Evolutionary conservation across 1,284 basidiomycete genomes (phyloP), one percentile per base, ranked within the genome.

Genomic region (Inonotus hispidus): DNA sequence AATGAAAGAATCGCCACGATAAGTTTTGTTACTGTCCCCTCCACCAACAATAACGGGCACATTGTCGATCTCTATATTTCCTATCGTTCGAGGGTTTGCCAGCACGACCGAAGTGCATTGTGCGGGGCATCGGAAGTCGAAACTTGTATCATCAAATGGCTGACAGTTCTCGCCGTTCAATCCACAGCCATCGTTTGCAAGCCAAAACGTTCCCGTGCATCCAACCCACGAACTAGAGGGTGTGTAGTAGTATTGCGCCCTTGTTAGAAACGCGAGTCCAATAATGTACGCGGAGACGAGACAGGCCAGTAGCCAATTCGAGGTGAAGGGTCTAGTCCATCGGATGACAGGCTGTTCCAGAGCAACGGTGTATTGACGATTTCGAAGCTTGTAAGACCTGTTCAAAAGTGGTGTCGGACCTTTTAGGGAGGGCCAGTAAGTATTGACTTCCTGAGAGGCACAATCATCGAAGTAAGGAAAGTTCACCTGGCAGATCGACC

Each of bases 1-100:
- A 38, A 95, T 82, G 71, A 94, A 95, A 56, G 80, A 87, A 70
- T 95, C 93, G 1, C 85, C 91, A 67, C 93, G 79, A 68, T 94
- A 95, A 2, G 90, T 92, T 29, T 71, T 68, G 53, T 85, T 77
- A 2, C 63, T 66, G 70, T 91, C 88, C 3, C 90, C 90, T 14
- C 93, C 93, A 8, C 93, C 93, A 1, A 95, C 88, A 54, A 95
- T 80, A 23, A 95, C 77, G 5, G 92, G 89, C 21, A 83, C 79
- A 66, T 85, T 90, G 43, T 82, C 82, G 41, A 87, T 77, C 63
- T 85, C 75, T 58, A 83, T 73, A 61, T 82, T 71, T 29, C 93
- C 92, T n/a, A 95, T 79, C 0, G 90, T 82, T 50, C 92, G 79
- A 10, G 86, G 85, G 67, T 93, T 93, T 66, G 87, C 82, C 41